Conservation (phyloP, 805 yeast genomes). For the Pichia californica region DNA sequence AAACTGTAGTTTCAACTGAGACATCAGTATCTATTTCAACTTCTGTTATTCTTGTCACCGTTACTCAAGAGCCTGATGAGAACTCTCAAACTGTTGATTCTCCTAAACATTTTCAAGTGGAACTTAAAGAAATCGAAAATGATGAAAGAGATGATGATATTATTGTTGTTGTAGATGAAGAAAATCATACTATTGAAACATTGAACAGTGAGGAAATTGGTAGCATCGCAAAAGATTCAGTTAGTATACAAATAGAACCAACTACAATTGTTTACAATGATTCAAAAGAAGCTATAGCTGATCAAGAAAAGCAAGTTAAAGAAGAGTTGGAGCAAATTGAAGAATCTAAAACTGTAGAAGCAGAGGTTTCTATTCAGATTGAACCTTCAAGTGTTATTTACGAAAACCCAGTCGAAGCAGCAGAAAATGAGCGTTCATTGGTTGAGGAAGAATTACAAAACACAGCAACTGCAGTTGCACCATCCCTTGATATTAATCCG, state of each 20-base stretch:
- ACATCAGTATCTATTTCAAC: neutral
- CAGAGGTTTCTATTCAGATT: slow-evolving; percentile 1
- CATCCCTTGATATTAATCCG: too few relatives aligned
- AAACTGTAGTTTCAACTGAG: slow-evolving; percentile 2
- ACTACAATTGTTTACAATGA: neutral
- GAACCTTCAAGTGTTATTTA: slow-evolving; percentile 3
- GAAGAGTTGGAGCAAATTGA: neutral
- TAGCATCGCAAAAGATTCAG: neutral
- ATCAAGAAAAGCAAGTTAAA: neutral
- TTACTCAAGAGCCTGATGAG: neutral
- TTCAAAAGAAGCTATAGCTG: neutral
- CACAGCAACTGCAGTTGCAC: neutral
- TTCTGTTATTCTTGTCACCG: slow-evolving; percentile 2
- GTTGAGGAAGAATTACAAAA: neutral
- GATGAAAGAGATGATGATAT: neutral
- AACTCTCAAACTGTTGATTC: neutral
- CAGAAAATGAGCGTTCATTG: neutral
- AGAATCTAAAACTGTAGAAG: neutral
- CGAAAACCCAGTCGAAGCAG: neutral
- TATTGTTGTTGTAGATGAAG: neutral
- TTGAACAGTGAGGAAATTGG: neutral
- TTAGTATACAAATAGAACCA: neutral
- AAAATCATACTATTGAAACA: neutral
- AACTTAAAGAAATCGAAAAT: neutral
- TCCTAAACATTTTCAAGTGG: neutral